Base-by-base conservation (phyloP, 2,329 filamentous ascomycete species). In the Aspergillus felis region DNA sequence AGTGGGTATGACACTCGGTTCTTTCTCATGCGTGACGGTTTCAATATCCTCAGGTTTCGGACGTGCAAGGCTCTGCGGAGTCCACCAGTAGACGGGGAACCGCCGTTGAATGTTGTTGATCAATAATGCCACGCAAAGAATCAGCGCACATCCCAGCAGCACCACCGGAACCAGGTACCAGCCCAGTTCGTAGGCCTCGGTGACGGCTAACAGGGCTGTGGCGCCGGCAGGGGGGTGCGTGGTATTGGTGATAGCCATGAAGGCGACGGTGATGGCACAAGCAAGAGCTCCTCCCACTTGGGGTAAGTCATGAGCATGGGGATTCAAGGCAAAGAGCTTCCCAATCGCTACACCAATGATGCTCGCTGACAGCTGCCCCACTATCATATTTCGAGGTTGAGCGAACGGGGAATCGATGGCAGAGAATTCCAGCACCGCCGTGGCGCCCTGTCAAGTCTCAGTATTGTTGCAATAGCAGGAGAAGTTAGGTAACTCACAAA, bases 191-290 rank as follows among this genome's bases (percentile, higher is more conserved):
- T 80, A 76, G 1, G 85, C 75, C 1, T 78, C 74, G 2, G 80
- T 74, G 57, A 88, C 86, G 0, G 87, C 87, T 27, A 92, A 74
- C 1, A 92, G 74, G 0, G 87, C 88, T 0, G 88, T 92, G 8
- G 89, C 88, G 4, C 89, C 89, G 0, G 87, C 89, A 0, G 89
- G 89, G 0, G 89, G 89, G 63, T 92, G 87, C 0, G 89, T 80
- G 0, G 88, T 91, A 53, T 87, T 87, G 1, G 88, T 91, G 24
- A 90, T 65, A 0, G 80, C 81, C 89, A 91, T 92, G 56, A 84
- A 57, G 1, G 81, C 77, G 0, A 84, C 88, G 0, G 88, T 81
- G 2, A 81, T 69, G 0, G 85, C 87, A 62, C 87, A 90, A 1
- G 86, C 78, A 0, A 91, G 72, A 10, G 87, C 83, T 10, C 85